Evolutionary conservation across 1,284 basidiomycete species (phyloP), one percentile per base, ranked within the genome.

Genomic region (Cryptococcus sp.): DNA sequence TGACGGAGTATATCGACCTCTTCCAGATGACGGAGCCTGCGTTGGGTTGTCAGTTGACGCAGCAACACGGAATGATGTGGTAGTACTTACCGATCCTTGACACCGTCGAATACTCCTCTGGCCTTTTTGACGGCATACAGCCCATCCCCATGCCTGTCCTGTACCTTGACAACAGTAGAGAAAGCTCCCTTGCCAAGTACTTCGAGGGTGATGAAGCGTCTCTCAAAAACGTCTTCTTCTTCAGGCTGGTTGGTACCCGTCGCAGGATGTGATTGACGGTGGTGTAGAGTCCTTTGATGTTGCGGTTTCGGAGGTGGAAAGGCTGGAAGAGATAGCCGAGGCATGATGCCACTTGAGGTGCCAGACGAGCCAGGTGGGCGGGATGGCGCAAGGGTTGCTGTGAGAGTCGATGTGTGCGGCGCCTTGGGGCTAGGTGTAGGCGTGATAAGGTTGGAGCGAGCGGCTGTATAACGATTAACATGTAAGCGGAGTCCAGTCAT

Each of bases 41-140:
- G 54, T 59, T 15, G 31, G 7, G 31, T 35, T 35, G 31, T 35
- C 31, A 35, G 31, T 35, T 8, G 31, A 35, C 31, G 31, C 13
- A 13, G 31, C 8, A 35, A 10, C 13, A 35, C 31, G 8, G 8
- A 35, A 35, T 35, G 41, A 39, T 44, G 27, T 31, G 16, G 49
- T 45, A 8, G 53, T 57, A 83, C 87, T 76, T 77, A 93, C 90
- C 92, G 84, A 80, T 97, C 95, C 75, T 88, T 88, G 42, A 86
- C 87, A 40, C 96, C 96, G 71, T 91, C 88, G 70, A 97, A 95
- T 39, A 88, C 85, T 7, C 79, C 78, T 80, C 96, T 93, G 53
- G 91, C 94, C 76, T 90, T 89, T 84, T 99, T 99, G 69, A 99
- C 87, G 2, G 96, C 96, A 76, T 84, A 96, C 22, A 91, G 80